A percentile compares a stretch with the other conserved stretches of the same genome.
phyloP scores from a whole-genome alignment of 163 green algal species.

The Chlamydomonas reinhardtii region DNA sequence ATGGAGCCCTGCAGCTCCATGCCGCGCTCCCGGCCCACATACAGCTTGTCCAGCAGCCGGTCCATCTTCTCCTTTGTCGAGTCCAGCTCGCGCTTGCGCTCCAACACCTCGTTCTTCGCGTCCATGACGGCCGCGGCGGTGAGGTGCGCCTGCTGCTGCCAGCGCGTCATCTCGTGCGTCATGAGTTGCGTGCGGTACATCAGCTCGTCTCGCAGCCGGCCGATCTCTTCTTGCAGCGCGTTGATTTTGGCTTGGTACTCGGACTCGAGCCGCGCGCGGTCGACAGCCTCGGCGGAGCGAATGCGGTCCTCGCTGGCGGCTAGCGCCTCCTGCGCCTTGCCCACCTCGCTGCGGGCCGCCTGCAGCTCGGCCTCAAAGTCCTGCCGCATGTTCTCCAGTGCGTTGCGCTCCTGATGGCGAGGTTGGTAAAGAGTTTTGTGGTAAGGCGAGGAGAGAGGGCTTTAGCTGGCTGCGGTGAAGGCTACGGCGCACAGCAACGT shows the following conservation, averaged over 20 bases:
- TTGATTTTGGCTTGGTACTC: slow-evolving; percentile 66
- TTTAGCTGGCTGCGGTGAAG: no score
- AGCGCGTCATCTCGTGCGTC: slow-evolving; percentile 75
- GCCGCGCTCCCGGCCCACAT: slow-evolving; percentile 68
- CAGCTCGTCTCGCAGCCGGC: slow-evolving; percentile 57
- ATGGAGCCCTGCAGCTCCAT: slow-evolving; percentile 71
- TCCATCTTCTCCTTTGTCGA: slow-evolving; percentile 86
- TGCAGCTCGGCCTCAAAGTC: slow-evolving; percentile 80
- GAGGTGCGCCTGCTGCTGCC: slow-evolving; percentile 75
- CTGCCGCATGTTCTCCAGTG: slow-evolving; percentile 75
- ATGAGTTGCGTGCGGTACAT: slow-evolving; percentile 66
- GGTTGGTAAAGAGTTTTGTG: no score
- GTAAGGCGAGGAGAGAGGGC: no score
- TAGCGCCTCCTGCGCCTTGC: slow-evolving; percentile 76
- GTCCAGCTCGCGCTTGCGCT: slow-evolving; percentile 82
- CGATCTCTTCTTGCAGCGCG: slow-evolving; percentile 51
- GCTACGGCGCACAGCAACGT: no score
- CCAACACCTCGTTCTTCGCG: slow-evolving; percentile 83
- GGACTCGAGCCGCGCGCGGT: slow-evolving; percentile 64
- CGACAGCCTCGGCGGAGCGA: slow-evolving; percentile 60
- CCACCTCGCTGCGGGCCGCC: slow-evolving; percentile 66
- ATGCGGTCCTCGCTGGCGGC: slow-evolving; percentile 70
- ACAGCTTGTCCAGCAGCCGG: slow-evolving; percentile 80
- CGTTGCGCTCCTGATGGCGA: slow-evolving; percentile 62
- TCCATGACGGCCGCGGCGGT: slow-evolving; percentile 73